A percentile compares a stretch with the other conserved stretches of the same genome.
phyloP scores from a whole-genome alignment of 495 filamentous ascomycete genomes.

The Penicillium ochrochloron region DNA sequence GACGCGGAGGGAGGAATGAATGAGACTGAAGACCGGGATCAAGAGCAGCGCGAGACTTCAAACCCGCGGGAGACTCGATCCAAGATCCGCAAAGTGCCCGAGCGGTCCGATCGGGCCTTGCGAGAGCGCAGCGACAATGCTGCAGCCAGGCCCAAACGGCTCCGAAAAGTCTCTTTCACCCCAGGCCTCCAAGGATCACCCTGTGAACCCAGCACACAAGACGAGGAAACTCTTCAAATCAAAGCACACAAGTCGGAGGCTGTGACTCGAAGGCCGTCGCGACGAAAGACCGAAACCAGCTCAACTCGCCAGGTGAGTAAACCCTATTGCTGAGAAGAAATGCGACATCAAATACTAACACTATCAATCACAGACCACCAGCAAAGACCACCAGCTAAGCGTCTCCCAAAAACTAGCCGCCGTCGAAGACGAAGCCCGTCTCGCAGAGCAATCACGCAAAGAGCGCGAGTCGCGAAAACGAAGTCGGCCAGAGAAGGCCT shows the following conservation, averaged over 20 bases:
- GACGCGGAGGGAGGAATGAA: slow-evolving; percentile 52
- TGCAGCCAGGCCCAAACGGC: slow-evolving; percentile 34
- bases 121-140: slow-evolving; percentile 51
- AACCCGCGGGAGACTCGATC: slow-evolving; percentile 20
- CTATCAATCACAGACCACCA: slow-evolving; percentile 22
- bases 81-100: slow-evolving; percentile 32
- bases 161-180: slow-evolving; percentile 53
- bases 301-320: slow-evolving; percentile 42
- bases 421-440: slow-evolving; percentile 52
- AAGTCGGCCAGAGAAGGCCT: slow-evolving; percentile 47
- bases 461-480: slow-evolving; percentile 49
- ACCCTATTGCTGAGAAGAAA: neutral
- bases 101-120: slow-evolving; percentile 41
- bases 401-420: slow-evolving; percentile 52
- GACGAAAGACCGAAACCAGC: slow-evolving; percentile 39
- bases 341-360: slow-evolving; percentile 14
- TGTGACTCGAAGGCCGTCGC: slow-evolving; percentile 41
- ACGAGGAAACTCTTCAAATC: slow-evolving; percentile 46
- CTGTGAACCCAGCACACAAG: slow-evolving; percentile 26
- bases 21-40: slow-evolving; percentile 32
- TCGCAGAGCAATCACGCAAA: slow-evolving; percentile 42
- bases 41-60: slow-evolving; percentile 34
- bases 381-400: slow-evolving; percentile 32
- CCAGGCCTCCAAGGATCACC: slow-evolving; percentile 45
- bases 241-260: slow-evolving; percentile 43